A percentile compares a stretch with the other conserved stretches of the same genome.
Evolutionary conservation across 2,329 filamentous ascomycete species (phyloP).

Genomic region (Beauveria varroae): DNA sequence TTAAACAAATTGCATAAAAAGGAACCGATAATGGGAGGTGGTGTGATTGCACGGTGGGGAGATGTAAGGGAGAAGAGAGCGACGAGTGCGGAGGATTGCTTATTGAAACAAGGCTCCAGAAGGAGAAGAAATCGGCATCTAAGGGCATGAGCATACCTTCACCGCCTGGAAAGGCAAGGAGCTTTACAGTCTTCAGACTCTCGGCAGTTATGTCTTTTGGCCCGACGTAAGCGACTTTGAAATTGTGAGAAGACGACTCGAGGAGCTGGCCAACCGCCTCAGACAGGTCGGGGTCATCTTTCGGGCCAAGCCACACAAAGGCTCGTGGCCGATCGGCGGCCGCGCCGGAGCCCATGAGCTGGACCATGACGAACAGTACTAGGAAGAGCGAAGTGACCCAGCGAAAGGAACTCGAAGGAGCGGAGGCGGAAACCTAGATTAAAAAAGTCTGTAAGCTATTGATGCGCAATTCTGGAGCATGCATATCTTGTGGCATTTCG

Average conservation of each 20-base stretch:
- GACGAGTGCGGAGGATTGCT: neutral
- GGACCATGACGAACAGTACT: neutral
- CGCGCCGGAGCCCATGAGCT: neutral
- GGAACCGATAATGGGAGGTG: neutral
- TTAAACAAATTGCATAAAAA: neutral
- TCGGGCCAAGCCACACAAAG: slow-evolving; percentile 18
- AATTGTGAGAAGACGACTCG: slow-evolving; percentile 15
- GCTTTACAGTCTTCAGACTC: slow-evolving; percentile 10
- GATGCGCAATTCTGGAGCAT: neutral
- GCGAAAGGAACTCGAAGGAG: neutral
- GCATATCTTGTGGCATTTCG: neutral
- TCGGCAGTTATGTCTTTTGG: slow-evolving; percentile 15
- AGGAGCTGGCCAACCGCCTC: slow-evolving; percentile 16
- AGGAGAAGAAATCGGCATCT: neutral
- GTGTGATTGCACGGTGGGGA: neutral
- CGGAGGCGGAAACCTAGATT: neutral
- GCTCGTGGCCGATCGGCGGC: neutral
- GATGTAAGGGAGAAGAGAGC: neutral
- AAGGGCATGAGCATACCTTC: slow-evolving; percentile 11
- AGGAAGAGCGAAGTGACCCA: neutral
- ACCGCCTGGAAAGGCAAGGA: slow-evolving; percentile 18
- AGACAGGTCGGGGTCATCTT: slow-evolving; percentile 15
- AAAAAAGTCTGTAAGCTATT: neutral
- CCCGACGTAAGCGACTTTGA: slow-evolving; percentile 16
- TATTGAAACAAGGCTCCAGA: neutral